phyloP scores from a whole-genome alignment of 2,329 filamentous ascomycete species.

The Penicillium fuscoglaucum region DNA sequence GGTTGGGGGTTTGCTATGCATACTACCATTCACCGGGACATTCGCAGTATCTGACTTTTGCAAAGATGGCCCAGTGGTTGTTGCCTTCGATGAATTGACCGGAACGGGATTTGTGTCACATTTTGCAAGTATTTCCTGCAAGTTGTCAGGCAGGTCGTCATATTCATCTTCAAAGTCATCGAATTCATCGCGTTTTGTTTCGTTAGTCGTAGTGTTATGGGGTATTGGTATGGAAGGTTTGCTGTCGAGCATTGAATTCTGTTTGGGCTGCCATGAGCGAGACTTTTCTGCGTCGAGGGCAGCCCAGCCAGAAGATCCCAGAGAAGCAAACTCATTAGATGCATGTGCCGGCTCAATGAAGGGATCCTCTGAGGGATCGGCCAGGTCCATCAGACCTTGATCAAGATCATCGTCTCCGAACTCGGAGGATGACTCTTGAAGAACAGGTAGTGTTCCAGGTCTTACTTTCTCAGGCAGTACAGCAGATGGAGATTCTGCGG shows the following conservation, averaged over 20 bases:
- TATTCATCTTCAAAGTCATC: slow-evolving; percentile 71
- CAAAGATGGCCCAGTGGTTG: slow-evolving; percentile 17
- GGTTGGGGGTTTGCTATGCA: slow-evolving; percentile 4
- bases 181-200: slow-evolving; percentile 31
- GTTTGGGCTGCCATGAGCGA: slow-evolving; percentile 4
- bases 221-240: slow-evolving; percentile 9
- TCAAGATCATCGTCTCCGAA: slow-evolving; percentile 52
- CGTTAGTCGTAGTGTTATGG: slow-evolving; percentile 16
- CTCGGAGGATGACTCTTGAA: slow-evolving; percentile 42
- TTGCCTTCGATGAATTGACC: slow-evolving; percentile 13
- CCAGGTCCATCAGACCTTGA: slow-evolving; percentile 46
- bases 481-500: slow-evolving; percentile 2
- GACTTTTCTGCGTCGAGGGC: slow-evolving; percentile 15
- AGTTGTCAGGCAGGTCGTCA: slow-evolving; percentile 59
- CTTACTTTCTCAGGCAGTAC: background rate
- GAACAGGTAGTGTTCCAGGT: slow-evolving; percentile 7
- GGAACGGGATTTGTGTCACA: slow-evolving; percentile 48
- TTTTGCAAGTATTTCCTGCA: slow-evolving; percentile 59
- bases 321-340: slow-evolving; percentile 17
- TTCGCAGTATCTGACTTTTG: slow-evolving; percentile 10
- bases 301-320: slow-evolving; percentile 22
- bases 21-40: background rate
- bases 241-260: background rate
- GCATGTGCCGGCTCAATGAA: slow-evolving; percentile 22
- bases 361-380: slow-evolving; percentile 36